These are phyloP conservation scores for Cordyceps cicadae DNA, from an alignment of 2,329 filamentous ascomycete genomes.

Conservation along the genomic window DNA sequence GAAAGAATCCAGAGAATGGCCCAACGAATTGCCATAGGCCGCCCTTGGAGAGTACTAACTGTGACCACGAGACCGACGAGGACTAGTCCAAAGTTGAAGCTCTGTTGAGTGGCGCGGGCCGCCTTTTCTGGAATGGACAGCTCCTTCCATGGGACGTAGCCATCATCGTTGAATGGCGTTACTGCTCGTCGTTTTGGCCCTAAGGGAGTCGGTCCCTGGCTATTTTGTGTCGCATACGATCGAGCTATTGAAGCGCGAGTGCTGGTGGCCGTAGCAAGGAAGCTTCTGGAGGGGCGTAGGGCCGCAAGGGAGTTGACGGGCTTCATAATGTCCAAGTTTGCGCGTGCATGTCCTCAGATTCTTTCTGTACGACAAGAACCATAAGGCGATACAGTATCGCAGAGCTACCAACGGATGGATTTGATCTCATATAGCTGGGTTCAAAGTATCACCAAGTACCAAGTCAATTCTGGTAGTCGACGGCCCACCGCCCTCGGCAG, in stretches of 20 bases:
- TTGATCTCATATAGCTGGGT: neutral
- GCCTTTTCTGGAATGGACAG: slow-evolving; percentile 71
- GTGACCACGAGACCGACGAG: slow-evolving; percentile 67
- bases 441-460: neutral
- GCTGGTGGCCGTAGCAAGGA: slow-evolving; percentile 19
- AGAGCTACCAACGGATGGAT: neutral
- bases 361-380: neutral
- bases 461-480: slow-evolving; percentile 2
- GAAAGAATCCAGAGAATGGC: neutral
- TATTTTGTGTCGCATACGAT: slow-evolving; percentile 52
- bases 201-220: slow-evolving; percentile 29
- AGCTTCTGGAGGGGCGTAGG: slow-evolving; percentile 25
- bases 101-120: slow-evolving; percentile 79
- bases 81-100: slow-evolving; percentile 77
- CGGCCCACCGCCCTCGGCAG: slow-evolving; percentile 31
- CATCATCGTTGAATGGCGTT: slow-evolving; percentile 80
- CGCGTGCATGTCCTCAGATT: slow-evolving; percentile 25
- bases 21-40: neutral
- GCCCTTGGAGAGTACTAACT: slow-evolving; percentile 37
- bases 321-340: slow-evolving; percentile 38
- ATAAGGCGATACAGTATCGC: neutral
- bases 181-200: slow-evolving; percentile 57
- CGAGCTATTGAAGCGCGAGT: slow-evolving; percentile 34
- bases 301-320: slow-evolving; percentile 29
- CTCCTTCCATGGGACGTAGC: slow-evolving; percentile 70